Conservation (phyloP, 352 stramenopile genomes). For the Saprolegnia parasitica region DNA sequence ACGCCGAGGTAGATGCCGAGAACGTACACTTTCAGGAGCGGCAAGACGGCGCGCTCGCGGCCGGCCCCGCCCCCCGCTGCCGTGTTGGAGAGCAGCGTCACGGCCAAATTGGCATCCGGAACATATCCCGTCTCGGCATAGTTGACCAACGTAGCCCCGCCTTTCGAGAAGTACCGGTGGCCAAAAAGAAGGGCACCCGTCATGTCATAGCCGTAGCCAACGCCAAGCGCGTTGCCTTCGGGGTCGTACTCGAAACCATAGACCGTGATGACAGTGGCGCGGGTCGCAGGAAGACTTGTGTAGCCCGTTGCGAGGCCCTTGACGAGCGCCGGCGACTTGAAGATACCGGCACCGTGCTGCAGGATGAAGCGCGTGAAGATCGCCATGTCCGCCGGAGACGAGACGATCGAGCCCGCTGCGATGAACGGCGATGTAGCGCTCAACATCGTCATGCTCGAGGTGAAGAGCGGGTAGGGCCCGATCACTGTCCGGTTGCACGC, state of each 20-base stretch:
- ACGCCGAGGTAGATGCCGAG: constrained; percentile 64
- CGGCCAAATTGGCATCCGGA: constrained; percentile 41
- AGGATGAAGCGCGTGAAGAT: constrained; percentile 49
- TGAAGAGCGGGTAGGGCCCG: constrained; percentile 44
- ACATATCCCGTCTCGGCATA: constrained; percentile 49
- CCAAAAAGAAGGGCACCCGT: constrained; percentile 48
- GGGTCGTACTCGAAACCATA: constrained; percentile 40
- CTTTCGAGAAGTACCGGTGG: constrained; percentile 57
- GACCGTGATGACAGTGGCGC: not conserved
- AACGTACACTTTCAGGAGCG: constrained; percentile 58
- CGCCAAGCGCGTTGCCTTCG: constrained; percentile 47
- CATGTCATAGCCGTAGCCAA: constrained; percentile 64
- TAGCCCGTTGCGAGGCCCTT: constrained; percentile 56
- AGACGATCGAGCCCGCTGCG: constrained; percentile 47
- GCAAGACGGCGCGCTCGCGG: constrained; percentile 41
- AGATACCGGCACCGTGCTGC: constrained; percentile 42
- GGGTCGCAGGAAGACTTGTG: constrained; percentile 12
- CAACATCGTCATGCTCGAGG: not conserved
- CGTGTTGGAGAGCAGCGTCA: constrained; percentile 59
- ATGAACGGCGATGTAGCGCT: constrained; percentile 9
- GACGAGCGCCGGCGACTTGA: constrained; percentile 47
- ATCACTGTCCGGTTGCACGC: constrained; percentile 40
- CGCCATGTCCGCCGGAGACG: constrained; percentile 49
- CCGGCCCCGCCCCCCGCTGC: constrained; percentile 33
- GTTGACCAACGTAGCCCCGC: constrained; percentile 44